Conservation (phyloP, 345 rosid genomes). For the Geranium brycei region DNA sequence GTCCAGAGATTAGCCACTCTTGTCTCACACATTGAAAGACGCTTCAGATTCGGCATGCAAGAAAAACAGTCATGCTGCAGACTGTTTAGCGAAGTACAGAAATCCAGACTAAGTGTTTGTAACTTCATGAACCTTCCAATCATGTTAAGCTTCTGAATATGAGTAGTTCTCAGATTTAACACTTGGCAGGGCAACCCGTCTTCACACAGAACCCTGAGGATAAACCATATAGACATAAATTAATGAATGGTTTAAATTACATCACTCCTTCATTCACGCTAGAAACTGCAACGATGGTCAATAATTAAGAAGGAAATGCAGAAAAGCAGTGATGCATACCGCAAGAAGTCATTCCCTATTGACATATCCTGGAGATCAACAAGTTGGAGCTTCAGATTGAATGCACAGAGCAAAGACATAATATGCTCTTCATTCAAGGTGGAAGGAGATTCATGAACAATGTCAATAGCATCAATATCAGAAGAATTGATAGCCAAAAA, state of each 20-base stretch:
- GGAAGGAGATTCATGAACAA: slow-evolving; percentile 17
- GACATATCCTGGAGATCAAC: slow-evolving; percentile 24
- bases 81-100: slow-evolving; percentile 33
- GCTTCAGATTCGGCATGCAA: slow-evolving; percentile 37
- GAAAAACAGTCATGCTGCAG: slow-evolving; percentile 44
- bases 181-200: slow-evolving; percentile 28
- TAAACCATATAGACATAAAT: neutral
- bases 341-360: slow-evolving; percentile 19
- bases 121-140: slow-evolving; percentile 29
- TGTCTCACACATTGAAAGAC: slow-evolving; percentile 47
- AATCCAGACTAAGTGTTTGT: slow-evolving; percentile 34
- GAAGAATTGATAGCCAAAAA: slow-evolving; percentile 17
- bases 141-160: slow-evolving; percentile 28
- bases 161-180: slow-evolving; percentile 21
- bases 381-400: slow-evolving; percentile 24
- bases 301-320: neutral
- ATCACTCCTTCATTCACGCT: too few species aligned
- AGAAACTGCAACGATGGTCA: neutral
- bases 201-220: slow-evolving; percentile 25
- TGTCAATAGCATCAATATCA: slow-evolving; percentile 25
- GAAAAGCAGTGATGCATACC: slow-evolving; percentile 16
- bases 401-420: slow-evolving; percentile 23
- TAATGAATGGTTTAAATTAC: neutral
- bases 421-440: slow-evolving; percentile 22
- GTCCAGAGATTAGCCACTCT: slow-evolving; percentile 46